phyloP scores from a whole-genome alignment of 108 stramenopile genomes.

The Skeletonema grethae region DNA sequence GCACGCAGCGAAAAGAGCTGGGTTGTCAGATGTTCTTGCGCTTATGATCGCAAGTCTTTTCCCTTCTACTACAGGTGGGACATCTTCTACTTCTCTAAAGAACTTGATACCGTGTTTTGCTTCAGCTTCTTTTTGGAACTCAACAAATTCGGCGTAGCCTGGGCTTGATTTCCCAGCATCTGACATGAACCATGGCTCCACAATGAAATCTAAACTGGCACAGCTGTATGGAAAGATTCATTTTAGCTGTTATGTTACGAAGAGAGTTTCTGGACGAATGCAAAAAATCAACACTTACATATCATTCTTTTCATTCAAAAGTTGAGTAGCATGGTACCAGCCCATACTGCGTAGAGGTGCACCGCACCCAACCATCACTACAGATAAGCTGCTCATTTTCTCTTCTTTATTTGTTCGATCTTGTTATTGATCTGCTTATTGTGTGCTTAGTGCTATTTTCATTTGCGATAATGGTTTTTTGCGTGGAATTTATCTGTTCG shows the following conservation, averaged over 20 bases:
- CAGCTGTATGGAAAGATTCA: conserved; percentile 8
- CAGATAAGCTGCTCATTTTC: conserved; percentile 40
- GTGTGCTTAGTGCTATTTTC: too few species aligned
- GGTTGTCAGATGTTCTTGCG: conserved; percentile 81
- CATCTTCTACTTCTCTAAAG: conserved; percentile 45
- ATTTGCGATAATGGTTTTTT: too few species aligned
- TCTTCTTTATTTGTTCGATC: too few species aligned
- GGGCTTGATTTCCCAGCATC: conserved; percentile 34
- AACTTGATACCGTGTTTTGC: conserved; percentile 36
- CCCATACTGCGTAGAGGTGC: conserved; percentile 75
- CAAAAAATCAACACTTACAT: conserved; percentile 20
- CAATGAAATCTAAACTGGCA: conserved; percentile 50
- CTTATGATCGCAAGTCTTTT: conserved; percentile 58
- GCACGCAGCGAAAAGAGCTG: conserved; percentile 55
- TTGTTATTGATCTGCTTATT: too few species aligned
- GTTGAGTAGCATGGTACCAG: conserved; percentile 84
- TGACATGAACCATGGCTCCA: conserved; percentile 75
- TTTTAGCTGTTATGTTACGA: neutral
- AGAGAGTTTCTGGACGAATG: neutral
- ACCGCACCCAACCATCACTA: conserved; percentile 57
- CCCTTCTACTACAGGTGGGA: conserved; percentile 33
- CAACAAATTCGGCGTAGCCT: conserved; percentile 50
- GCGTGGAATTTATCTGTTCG: too few species aligned
- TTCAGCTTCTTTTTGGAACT: conserved; percentile 42
- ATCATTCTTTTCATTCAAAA: conserved; percentile 54